These are phyloP conservation scores for Tolypocladium ovalisporum DNA, from an alignment of 2,329 filamentous ascomycete species.

Conservation along the genomic window DNA sequence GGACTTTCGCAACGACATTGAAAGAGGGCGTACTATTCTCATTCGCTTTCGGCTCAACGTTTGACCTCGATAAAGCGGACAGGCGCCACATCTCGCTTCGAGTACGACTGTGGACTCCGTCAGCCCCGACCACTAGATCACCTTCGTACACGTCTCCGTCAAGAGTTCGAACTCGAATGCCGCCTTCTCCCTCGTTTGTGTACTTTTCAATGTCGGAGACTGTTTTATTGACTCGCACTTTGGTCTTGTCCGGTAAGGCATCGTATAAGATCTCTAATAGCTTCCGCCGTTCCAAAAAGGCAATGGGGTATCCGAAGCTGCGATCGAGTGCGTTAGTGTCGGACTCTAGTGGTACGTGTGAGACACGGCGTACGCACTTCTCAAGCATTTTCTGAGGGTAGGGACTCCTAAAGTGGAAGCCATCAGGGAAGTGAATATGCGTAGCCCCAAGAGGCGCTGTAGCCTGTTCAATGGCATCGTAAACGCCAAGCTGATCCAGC, in stretches of 20 bases:
- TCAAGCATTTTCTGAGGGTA: not conserved
- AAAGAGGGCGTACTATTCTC: not conserved
- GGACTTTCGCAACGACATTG: not conserved
- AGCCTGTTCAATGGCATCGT: constrained; percentile 11
- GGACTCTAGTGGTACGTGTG: not conserved
- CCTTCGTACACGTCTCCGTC: constrained; percentile 12
- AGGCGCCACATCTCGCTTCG: constrained; percentile 16
- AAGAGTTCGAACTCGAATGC: constrained; percentile 5
- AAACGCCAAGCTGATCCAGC: constrained; percentile 33
- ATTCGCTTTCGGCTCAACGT: not conserved
- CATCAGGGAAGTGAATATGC: not conserved
- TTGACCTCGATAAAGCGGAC: not conserved
- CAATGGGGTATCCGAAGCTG: constrained; percentile 8
- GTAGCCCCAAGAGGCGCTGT: not conserved
- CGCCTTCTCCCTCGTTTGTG: constrained; percentile 3
- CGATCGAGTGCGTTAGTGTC: not conserved
- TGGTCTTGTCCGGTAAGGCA: constrained; percentile 15
- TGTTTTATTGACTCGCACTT: constrained; percentile 2
- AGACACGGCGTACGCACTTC: not conserved
- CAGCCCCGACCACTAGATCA: constrained; percentile 24
- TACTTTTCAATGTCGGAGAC: not conserved
- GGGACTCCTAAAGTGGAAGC: not conserved
- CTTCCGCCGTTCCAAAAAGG: constrained; percentile 22
- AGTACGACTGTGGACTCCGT: constrained; percentile 27
- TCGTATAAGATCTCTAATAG: constrained; percentile 21